Percentiles rank a stretch among this genome's conserved stretches.
phyloP scores from a whole-genome alignment of 345 rosid genomes.

The Eutrema yunnanense region DNA sequence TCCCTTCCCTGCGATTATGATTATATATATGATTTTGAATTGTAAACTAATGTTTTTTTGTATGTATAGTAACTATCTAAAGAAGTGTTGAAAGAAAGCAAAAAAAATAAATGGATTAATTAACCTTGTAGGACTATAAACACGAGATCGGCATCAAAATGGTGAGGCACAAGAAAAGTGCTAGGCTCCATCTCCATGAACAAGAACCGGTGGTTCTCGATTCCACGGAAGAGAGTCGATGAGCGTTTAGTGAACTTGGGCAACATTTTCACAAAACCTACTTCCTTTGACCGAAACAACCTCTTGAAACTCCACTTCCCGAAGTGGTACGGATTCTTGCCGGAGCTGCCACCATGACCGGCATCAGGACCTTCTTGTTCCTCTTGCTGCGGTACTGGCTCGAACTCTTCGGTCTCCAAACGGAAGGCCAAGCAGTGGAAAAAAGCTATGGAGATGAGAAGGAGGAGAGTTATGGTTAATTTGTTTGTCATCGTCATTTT shows the following conservation, averaged over 20 bases:
- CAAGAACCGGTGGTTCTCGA: conserved; percentile 35
- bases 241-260: conserved; percentile 37
- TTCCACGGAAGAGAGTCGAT: conserved; percentile 33
- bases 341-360: background rate
- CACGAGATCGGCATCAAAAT: conserved; percentile 35
- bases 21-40: no score
- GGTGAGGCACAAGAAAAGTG: conserved; percentile 43
- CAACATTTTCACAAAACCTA: conserved; percentile 37
- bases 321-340: conserved; percentile 37
- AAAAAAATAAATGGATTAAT: background rate
- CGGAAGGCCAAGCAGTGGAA: conserved; percentile 18
- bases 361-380: background rate
- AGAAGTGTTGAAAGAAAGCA: background rate
- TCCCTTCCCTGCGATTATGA: conserved; percentile 23
- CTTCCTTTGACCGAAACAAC: conserved; percentile 7
- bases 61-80: background rate
- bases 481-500: conserved; percentile 4
- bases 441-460: conserved; percentile 15
- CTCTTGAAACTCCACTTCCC: conserved; percentile 16
- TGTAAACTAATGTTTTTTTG: background rate
- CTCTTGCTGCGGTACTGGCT: conserved; percentile 24
- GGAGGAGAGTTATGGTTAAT: background rate
- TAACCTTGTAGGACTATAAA: conserved; percentile 34
- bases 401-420: conserved; percentile 26
- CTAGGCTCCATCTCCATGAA: conserved; percentile 35